Base-by-base conservation (phyloP, 2,329 filamentous ascomycete genomes). In the Colletotrichum viniferum region DNA sequence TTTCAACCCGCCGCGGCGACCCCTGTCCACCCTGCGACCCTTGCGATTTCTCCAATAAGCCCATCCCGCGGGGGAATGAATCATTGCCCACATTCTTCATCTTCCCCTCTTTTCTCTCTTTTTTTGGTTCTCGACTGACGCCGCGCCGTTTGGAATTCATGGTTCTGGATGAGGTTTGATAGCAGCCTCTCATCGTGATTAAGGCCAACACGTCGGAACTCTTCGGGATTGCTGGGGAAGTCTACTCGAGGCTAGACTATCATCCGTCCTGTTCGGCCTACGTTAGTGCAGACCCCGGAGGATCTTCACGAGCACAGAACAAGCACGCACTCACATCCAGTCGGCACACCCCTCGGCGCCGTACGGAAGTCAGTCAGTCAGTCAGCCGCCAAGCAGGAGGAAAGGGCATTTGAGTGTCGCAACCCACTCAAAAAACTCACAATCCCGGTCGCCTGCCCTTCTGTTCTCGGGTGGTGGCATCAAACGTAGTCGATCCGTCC, bases 391-490 rank as follows among this genome's bases (percentile, higher is more conserved):
- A 73, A 75, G 73, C 16, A 48, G 38, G 38, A 48, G 38, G 38
- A 9, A 43, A 48, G 38, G 30, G 65, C 43, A 56, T 70, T 16
- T 67, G 26, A 55, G 65, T 63, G 38, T 69, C 56, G 70, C 38
- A 72, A 52, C 55, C 63, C 55, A 43, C 52, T n/a, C 61, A 38
- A 5, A 38, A 5, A 18, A 0, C 72, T 18, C 67, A n/a, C 34
- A 71, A 62, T 32, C 61, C 66, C 32, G 21, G 62, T 55, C 61
- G 36, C 38, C 52, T 52, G 32, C 30, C 58, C 13, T 32, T 62
- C 58, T 62, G 30, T 67, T 32, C 14, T 28, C 32, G n/a, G 12
- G 61, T 66, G 38, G 38, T 48, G 61, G 76, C 80, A 80, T 82
- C 79, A 67, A 63, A 43, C 69, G 68, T 52, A 67, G 62, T 73